Percentiles rank a stretch among this genome's conserved stretches.
Evolutionary conservation across 2,329 filamentous ascomycete species (phyloP).

Genomic region (Fusarium cyanostomum): DNA sequence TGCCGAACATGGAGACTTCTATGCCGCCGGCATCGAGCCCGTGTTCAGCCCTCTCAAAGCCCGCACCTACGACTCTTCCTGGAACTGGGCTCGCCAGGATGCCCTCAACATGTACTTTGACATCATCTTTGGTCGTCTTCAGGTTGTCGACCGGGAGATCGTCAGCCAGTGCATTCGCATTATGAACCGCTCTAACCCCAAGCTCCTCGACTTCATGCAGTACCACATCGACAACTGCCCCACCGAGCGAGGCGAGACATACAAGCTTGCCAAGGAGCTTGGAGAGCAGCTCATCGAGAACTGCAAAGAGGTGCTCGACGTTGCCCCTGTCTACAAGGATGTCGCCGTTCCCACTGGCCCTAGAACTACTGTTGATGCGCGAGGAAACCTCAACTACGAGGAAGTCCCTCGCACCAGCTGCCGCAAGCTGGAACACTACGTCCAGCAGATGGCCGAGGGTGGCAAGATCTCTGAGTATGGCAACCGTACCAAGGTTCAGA

Average conservation of each 20-base stretch:
- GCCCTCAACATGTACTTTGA: constrained; percentile 99
- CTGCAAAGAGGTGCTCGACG: constrained; percentile 89
- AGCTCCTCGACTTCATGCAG: constrained; percentile 98
- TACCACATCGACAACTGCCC: constrained; percentile 99
- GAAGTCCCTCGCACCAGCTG: constrained; percentile 88
- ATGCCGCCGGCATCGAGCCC: constrained; percentile 92
- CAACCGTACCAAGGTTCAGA: constrained; percentile 97
- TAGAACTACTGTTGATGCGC: constrained; percentile 89
- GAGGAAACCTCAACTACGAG: constrained; percentile 91
- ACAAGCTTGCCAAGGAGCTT: constrained; percentile 95
- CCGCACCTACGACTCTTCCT: constrained; percentile 95
- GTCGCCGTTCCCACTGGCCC: constrained; percentile 92
- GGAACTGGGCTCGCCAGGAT: constrained; percentile 99
- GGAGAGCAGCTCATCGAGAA: constrained; percentile 95
- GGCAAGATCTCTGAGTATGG: constrained; percentile 99
- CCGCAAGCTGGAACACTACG: constrained; percentile 97
- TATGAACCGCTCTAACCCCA: constrained; percentile 98
- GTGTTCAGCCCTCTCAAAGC: constrained; percentile 94
- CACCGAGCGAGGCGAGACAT: constrained; percentile 95
- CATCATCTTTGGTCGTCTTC: constrained; percentile 94
- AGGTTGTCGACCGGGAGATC: constrained; percentile 95
- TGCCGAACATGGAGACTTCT: constrained; percentile 95
- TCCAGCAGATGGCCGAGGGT: constrained; percentile 97
- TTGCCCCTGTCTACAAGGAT: constrained; percentile 93
- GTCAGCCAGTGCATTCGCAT: constrained; percentile 98